These are phyloP conservation scores for Yamadazyma paraphyllophila DNA, from an alignment of 805 yeast genomes.

Conservation along the genomic window DNA sequence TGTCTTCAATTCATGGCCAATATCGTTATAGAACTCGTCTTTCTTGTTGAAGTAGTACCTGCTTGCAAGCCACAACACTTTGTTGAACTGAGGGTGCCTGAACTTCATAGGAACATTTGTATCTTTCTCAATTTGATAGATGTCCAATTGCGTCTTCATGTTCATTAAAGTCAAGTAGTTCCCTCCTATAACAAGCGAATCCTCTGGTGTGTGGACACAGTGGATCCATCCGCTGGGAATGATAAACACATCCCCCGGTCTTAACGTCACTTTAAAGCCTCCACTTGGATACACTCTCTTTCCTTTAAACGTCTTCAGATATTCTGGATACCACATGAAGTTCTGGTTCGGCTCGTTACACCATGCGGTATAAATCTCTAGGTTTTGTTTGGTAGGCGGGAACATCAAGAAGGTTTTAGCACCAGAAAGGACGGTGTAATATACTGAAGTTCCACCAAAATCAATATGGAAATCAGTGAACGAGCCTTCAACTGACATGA, in stretches of 20 bases:
- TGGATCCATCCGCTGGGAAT: conserved; percentile 95
- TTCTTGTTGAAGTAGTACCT: conserved; percentile 37
- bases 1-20: conserved; percentile 10
- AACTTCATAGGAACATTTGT: conserved; percentile 76
- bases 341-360: conserved; percentile 63
- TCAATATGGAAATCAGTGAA: conserved; percentile 91
- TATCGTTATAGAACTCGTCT: conserved; percentile 20
- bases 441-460: conserved; percentile 90
- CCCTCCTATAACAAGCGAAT: conserved; percentile 84
- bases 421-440: conserved; percentile 80
- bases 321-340: conserved; percentile 61
- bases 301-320: conserved; percentile 31
- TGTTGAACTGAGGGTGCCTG: conserved; percentile 74
- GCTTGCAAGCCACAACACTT: conserved; percentile 67
- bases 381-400: conserved; percentile 70
- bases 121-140: conserved; percentile 58
- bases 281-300: conserved; percentile 25
- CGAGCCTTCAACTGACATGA: conserved; percentile 79
- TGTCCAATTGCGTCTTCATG: conserved; percentile 58
- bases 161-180: conserved; percentile 71
- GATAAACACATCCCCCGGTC: conserved; percentile 69
- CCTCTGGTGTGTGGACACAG: conserved; percentile 79
- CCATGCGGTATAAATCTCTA: conserved; percentile 68
- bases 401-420: conserved; percentile 69
- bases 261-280: conserved; percentile 55